A percentile compares a stretch with the other conserved stretches of the same genome.
Conservation (phyloP, 2,329 filamentous ascomycete genomes). For the Fusarium cicatricum region DNA sequence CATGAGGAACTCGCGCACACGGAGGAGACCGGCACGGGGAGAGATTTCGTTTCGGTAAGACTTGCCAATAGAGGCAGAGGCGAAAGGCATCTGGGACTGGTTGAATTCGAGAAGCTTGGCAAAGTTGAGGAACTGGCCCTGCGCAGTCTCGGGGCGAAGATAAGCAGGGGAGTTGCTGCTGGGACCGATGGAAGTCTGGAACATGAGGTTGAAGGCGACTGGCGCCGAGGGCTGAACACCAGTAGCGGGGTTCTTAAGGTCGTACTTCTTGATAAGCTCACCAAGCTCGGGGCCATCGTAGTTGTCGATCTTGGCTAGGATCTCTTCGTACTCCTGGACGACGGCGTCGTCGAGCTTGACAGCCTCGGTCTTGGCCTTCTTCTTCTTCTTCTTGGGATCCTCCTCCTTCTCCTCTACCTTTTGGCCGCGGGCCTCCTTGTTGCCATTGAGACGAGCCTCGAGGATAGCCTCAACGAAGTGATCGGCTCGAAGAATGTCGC, state of each 20-base stretch:
- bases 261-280: slow-evolving; percentile 86
- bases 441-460: slow-evolving; percentile 83
- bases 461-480: slow-evolving; percentile 96
- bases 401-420: slow-evolving; percentile 81
- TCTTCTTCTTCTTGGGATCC: slow-evolving; percentile 79
- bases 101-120: slow-evolving; percentile 96
- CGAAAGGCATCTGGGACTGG: slow-evolving; percentile 94
- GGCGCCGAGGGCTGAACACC: slow-evolving; percentile 80
- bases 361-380: slow-evolving; percentile 83
- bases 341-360: slow-evolving; percentile 88
- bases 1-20: slow-evolving; percentile 98
- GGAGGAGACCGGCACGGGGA: slow-evolving; percentile 86
- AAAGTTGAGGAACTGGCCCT: slow-evolving; percentile 98
- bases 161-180: slow-evolving; percentile 88
- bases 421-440: slow-evolving; percentile 90
- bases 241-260: slow-evolving; percentile 87
- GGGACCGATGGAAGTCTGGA: slow-evolving; percentile 92
- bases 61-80: slow-evolving; percentile 95
- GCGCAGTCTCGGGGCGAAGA: slow-evolving; percentile 92
- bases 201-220: slow-evolving; percentile 98
- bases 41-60: slow-evolving; percentile 99
- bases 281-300: slow-evolving; percentile 88
- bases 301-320: slow-evolving; percentile 94
- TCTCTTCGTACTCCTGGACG: slow-evolving; percentile 89
- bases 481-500: slow-evolving; percentile 95